Evolutionary conservation across 345 rosid genomes (phyloP), one percentile per base, ranked within the genome.

Genomic region (Nasturtium officinale): DNA sequence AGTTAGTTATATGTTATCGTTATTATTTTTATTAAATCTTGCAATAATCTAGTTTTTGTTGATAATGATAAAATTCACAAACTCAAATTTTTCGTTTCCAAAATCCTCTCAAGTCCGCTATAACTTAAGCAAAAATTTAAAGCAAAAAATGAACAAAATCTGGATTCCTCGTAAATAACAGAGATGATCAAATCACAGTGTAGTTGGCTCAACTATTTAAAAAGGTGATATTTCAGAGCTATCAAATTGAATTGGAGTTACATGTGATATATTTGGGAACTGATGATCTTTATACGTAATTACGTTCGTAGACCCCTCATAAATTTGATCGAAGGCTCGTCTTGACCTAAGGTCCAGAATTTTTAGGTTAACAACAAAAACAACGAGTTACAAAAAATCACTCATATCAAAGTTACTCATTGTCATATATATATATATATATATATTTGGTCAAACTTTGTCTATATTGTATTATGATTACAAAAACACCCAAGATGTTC

Each of bases 381-480:
- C 15, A 58, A 58, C 16, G 8, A 25, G 50, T 23, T 61, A 61
- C 21, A 21, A 32, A 61, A 40, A 15, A 13, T 13, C 26, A 17
- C 12, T 5, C 4, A 6, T 1, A 35, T 37, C 29, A 20, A 5
- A 7, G 6, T 20, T 21, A 13, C 2, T 11, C 23, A 15, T 9
- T 61, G 50, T 3, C 13, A 17, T 5, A 29, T 29, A 26, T 29
- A 5, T 29, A 0, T 29, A 29, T 4, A 5, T 5, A 29, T 29
- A 29, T 29, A 5, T 3, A 2, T 26, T 26, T 26, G 28, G 28
- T 26, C 28, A 26, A 26, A 26, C 28, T 26, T 38, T 71, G 5
- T 20, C 30, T 46, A 16, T 29, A 23, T 33, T 32, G 58, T 55
- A 73, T 64, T 45, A 47, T 73, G 21, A 46, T 32, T 30, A 30